Percentiles rank a stretch among this genome's conserved stretches.
Conservation (phyloP, 1,284 basidiomycete genomes). For the Cutaneotrichosporon sp. region DNA sequence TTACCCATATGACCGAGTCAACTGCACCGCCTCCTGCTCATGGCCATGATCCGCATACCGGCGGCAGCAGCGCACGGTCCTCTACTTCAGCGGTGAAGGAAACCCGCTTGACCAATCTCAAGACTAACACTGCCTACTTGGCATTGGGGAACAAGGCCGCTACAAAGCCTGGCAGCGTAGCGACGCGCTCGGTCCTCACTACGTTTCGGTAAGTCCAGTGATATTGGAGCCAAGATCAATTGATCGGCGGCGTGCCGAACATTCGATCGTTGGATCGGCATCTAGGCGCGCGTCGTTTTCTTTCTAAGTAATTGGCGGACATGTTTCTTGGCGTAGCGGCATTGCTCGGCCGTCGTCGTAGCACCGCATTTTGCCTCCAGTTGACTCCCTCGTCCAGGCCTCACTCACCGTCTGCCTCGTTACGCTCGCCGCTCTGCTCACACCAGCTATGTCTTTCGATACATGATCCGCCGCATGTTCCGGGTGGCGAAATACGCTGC, state of each 20-base stretch:
- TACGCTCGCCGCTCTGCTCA: background rate
- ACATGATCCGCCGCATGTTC: slow-evolving; percentile 47
- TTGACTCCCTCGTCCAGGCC: too few species aligned
- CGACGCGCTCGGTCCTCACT: slow-evolving; percentile 46
- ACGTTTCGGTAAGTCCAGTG: slow-evolving; percentile 39
- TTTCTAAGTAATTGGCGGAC: background rate
- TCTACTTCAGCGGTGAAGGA: background rate
- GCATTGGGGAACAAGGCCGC: slow-evolving; percentile 41
- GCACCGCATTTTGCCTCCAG: background rate
- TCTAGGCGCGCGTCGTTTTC: background rate
- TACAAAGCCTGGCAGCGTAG: slow-evolving; percentile 43
- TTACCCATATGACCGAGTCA: slow-evolving; percentile 1
- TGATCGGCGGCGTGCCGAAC: background rate
- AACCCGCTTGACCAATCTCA: slow-evolving; percentile 29
- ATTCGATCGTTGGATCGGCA: background rate
- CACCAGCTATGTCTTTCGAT: slow-evolving; percentile 49
- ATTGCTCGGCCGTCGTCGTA: background rate
- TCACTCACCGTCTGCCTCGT: too few species aligned
- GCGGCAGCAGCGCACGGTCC: slow-evolving; percentile 9
- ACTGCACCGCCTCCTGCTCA: background rate
- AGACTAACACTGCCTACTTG: slow-evolving; percentile 50
- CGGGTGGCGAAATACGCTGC: slow-evolving; percentile 53
- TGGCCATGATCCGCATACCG: background rate
- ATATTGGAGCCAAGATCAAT: too few species aligned
- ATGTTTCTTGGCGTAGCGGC: background rate